Evolutionary conservation across 2,329 filamentous ascomycete species (phyloP).

Genomic region (Seiridium unicorne): DNA sequence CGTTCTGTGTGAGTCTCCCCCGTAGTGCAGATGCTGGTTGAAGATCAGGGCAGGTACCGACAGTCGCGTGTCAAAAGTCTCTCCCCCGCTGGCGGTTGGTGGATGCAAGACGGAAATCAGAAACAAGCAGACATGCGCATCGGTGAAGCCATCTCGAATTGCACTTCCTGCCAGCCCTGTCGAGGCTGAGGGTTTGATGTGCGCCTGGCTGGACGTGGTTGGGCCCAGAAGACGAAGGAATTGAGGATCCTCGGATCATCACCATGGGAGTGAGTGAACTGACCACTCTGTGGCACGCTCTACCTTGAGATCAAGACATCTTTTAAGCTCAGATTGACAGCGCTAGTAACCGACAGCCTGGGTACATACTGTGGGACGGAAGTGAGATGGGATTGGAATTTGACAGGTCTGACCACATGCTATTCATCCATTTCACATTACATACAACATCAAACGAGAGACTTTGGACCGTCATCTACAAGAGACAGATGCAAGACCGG

Average conservation of each 20-base stretch:
- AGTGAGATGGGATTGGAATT: background rate
- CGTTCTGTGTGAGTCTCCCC: background rate
- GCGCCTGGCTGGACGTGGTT: too few relatives aligned
- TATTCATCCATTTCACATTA: background rate
- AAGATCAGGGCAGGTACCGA: background rate
- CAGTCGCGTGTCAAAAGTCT: background rate
- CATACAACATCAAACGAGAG: background rate
- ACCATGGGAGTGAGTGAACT: background rate
- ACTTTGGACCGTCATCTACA: background rate
- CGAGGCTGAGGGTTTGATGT: too few relatives aligned
- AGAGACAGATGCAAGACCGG: background rate
- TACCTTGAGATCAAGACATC: background rate
- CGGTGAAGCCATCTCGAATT: too few relatives aligned
- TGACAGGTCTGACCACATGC: background rate
- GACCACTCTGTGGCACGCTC: conserved; percentile 2
- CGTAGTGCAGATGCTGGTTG: background rate
- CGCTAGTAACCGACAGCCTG: conserved; percentile 1
- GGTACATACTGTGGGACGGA: background rate
- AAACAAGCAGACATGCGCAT: background rate
- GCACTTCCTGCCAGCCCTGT: too few relatives aligned
- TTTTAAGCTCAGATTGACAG: conserved; percentile 3
- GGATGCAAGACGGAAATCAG: background rate
- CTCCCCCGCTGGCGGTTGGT: background rate
- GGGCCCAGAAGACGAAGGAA: background rate
- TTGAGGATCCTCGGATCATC: background rate